A percentile compares a stretch with the other conserved stretches of the same genome.
Evolutionary conservation across 75 land plant species (phyloP).

Genomic region (Cryptomeria japonica): DNA sequence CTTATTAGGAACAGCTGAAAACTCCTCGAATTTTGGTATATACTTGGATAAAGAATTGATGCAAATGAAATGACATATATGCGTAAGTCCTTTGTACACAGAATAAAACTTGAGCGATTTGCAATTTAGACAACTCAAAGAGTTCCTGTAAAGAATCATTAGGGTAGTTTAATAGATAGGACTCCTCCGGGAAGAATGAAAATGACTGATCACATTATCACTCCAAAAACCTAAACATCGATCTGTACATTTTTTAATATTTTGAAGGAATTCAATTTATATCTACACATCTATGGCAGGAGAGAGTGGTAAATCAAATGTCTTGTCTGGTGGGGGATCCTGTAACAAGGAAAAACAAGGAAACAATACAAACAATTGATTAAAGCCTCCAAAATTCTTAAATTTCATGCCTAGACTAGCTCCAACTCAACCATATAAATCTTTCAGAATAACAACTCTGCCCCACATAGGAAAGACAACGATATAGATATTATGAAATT

Average conservation of each 20-base stretch:
- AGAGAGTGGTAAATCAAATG: not conserved
- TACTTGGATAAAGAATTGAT: constrained; percentile 4
- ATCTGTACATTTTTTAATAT: not conserved
- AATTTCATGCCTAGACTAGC: not conserved
- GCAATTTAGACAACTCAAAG: not conserved
- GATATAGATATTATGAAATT: not conserved
- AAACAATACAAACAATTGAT: not conserved
- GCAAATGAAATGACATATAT: not conserved
- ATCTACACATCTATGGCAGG: constrained; percentile 10
- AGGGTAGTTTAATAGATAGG: not conserved
- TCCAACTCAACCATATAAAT: not conserved
- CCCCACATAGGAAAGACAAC: not conserved
- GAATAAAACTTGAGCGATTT: not conserved
- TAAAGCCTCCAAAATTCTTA: not conserved
- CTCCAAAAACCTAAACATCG: not conserved
- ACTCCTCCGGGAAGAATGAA: not conserved
- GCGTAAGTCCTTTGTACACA: constrained; percentile 4
- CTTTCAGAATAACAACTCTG: not conserved
- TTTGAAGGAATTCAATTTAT: not conserved
- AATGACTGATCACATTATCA: not conserved
- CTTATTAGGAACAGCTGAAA: not conserved
- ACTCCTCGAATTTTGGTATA: not conserved
- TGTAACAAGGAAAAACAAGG: not conserved
- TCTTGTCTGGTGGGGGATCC: constrained; percentile 8
- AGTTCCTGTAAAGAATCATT: not conserved